These are phyloP conservation scores for Aureoboletus auriporus DNA, from an alignment of 768 basidiomycete species.

Conservation along the genomic window DNA sequence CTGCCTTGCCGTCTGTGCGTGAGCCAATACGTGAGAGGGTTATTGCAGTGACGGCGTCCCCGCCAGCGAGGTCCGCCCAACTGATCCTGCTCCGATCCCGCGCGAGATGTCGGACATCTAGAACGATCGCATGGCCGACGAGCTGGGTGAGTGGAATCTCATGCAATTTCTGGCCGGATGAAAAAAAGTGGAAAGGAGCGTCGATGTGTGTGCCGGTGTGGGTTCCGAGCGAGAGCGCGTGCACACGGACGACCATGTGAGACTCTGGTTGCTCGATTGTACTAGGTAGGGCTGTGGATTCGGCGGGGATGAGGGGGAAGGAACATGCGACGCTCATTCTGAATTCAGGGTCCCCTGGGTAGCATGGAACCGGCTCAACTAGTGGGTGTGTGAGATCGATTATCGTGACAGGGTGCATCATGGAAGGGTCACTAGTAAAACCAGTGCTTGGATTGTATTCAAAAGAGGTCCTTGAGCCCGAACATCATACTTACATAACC, in stretches of 20 bases:
- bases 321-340: slow-evolving; percentile 19
- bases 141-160: slow-evolving; percentile 52
- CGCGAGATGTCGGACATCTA: slow-evolving; percentile 48
- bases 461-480: too few species aligned
- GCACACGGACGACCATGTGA: slow-evolving; percentile 20
- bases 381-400: slow-evolving; percentile 27
- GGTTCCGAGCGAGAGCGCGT: slow-evolving; percentile 50
- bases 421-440: neutral
- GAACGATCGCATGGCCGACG: slow-evolving; percentile 49
- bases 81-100: slow-evolving; percentile 43
- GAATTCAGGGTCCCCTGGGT: slow-evolving; percentile 27
- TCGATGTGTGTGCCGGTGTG: slow-evolving; percentile 82
- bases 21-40: slow-evolving; percentile 18
- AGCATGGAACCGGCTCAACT: slow-evolving; percentile 19
- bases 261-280: slow-evolving; percentile 17
- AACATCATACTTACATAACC: too few species aligned
- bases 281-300: neutral
- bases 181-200: slow-evolving; percentile 70
- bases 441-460: too few species aligned
- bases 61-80: slow-evolving; percentile 39
- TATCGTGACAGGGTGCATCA: slow-evolving; percentile 16
- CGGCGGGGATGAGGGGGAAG: slow-evolving; percentile 5
- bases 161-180: slow-evolving; percentile 52
- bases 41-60: neutral
- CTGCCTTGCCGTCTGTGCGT: slow-evolving; percentile 24